Conservation (phyloP, 2,329 filamentous ascomycete genomes). For the Fusarium floridanum region DNA sequence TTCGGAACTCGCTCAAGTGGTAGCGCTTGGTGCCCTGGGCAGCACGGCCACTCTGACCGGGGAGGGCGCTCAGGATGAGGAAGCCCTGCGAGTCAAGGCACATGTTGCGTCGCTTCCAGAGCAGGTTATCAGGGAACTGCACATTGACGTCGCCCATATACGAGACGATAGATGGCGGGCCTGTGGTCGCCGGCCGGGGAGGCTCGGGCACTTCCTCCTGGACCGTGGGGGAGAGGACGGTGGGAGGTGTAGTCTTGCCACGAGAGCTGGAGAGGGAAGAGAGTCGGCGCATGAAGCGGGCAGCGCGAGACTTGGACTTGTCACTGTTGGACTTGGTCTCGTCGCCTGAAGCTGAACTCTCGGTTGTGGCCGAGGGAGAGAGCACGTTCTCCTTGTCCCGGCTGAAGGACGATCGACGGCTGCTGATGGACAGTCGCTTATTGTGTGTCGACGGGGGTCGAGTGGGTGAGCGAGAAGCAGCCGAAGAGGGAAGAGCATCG, state of each 20-base stretch:
- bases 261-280: slow-evolving; percentile 65
- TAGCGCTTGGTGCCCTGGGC: slow-evolving; percentile 76
- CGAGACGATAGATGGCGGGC: slow-evolving; percentile 64
- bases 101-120: slow-evolving; percentile 95
- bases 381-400: slow-evolving; percentile 54
- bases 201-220: slow-evolving; percentile 58
- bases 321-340: slow-evolving; percentile 60
- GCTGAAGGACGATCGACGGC: slow-evolving; percentile 65
- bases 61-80: slow-evolving; percentile 77
- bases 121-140: slow-evolving; percentile 93
- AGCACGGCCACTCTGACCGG: slow-evolving; percentile 65
- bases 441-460: slow-evolving; percentile 62
- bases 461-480: slow-evolving; percentile 59
- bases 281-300: slow-evolving; percentile 70
- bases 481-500: slow-evolving; percentile 53
- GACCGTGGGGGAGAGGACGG: slow-evolving; percentile 63
- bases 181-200: slow-evolving; percentile 48
- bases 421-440: slow-evolving; percentile 74
- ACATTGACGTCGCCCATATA: slow-evolving; percentile 93
- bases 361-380: slow-evolving; percentile 59
- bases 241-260: slow-evolving; percentile 59
- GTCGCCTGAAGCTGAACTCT: slow-evolving; percentile 61
- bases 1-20: slow-evolving; percentile 85
- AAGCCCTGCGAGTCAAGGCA: slow-evolving; percentile 87
- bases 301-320: slow-evolving; percentile 65